Conservation (phyloP, 345 rosid genomes). For the Populus deltoides region DNA sequence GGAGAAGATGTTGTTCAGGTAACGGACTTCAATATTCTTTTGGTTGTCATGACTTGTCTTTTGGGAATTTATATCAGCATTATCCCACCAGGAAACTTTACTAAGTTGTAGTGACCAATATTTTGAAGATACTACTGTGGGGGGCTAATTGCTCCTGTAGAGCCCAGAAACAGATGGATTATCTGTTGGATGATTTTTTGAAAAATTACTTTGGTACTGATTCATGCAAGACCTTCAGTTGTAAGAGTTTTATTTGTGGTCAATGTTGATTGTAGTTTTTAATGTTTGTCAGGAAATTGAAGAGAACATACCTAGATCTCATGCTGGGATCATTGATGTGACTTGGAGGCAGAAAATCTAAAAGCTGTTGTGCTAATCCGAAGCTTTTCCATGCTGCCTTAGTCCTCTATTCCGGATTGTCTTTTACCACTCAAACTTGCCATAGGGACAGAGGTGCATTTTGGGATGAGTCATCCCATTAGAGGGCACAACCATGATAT, state of each 20-base stretch:
- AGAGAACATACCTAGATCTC: conserved; percentile 26
- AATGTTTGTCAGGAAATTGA: conserved; percentile 29
- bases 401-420: not conserved
- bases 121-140: not conserved
- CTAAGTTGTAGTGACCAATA: not conserved
- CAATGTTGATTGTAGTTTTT: not conserved
- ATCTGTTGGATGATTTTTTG: not conserved
- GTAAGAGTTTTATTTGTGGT: not conserved
- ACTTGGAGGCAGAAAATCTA: conserved; percentile 12
- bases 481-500: not conserved
- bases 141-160: not conserved
- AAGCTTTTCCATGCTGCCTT: not conserved
- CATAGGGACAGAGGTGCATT: not conserved
- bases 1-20: conserved; percentile 36
- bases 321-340: conserved; percentile 16
- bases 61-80: not conserved
- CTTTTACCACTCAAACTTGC: not conserved
- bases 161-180: not conserved
- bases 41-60: not conserved
- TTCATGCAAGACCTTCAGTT: not conserved
- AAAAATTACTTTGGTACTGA: not conserved
- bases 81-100: not conserved
- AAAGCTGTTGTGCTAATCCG: not conserved
- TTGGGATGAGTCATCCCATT: not conserved
- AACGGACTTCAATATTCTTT: not conserved